Evolutionary conservation across 139 green algal genomes (phyloP).

Genomic region (Tetradesmus obliquus): DNA sequence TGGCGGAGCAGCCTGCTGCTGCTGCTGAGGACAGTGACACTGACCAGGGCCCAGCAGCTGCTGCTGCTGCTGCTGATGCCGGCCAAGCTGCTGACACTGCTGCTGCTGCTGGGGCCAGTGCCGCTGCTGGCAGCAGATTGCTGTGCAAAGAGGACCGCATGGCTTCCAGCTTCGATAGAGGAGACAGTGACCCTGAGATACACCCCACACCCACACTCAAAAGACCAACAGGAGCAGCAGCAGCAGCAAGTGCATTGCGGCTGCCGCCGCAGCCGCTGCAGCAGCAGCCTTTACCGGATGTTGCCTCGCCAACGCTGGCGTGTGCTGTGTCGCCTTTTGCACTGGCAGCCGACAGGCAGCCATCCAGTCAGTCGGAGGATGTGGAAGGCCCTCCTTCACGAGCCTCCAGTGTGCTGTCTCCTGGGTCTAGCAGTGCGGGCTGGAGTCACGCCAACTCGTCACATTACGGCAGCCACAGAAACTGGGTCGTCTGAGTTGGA

Average conservation of each 20-base stretch:
- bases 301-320: no score
- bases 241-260: neutral
- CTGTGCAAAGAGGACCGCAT: neutral
- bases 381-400: no score
- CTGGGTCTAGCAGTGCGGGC: no score
- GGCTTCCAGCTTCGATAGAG: neutral
- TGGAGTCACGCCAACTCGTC: no score
- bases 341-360: no score
- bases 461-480: no score
- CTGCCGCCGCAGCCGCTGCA: neutral
- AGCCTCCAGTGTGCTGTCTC: no score
- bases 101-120: neutral
- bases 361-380: no score
- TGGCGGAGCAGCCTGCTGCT: neutral
- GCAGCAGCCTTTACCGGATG: no score
- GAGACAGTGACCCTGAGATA: no score
- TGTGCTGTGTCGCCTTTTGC: no score
- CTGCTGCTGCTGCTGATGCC: neutral
- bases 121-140: neutral
- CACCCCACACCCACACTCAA: neutral
- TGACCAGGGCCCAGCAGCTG: neutral
- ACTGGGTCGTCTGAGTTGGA: no score
- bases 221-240: neutral
- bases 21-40: neutral
- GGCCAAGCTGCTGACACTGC: neutral